Evolutionary conservation across 2,329 filamentous ascomycete genomes (phyloP), one percentile per base, ranked within the genome.

Genomic region (Fonsecaea multimorphosa): DNA sequence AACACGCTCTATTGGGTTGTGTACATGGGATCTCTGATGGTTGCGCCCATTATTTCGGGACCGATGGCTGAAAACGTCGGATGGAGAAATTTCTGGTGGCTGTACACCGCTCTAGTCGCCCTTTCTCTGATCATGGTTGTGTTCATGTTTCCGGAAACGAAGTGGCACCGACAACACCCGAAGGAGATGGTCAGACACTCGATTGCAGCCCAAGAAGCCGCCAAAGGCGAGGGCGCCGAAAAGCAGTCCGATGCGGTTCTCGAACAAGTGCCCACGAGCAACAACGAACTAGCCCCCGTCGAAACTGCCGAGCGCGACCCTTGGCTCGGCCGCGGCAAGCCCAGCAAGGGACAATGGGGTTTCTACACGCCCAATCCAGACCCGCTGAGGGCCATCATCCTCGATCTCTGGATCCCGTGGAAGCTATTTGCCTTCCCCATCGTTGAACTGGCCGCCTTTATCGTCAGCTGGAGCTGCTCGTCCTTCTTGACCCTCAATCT

Each of bases 21-120:
- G 12, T 89, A 89, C 74, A 88, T 89, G 78, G 86, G 85, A 1
- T 83, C 83, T 11, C 76, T 89, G 27, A 88, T 87, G 85, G 82
- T 85, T 58, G 84, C 80, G 2, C 85, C 84, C 1, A 88, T 88
- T 64, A 80, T 88, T 55, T 79, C 85, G 0, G 87, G 87, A 1
- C 76, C 84, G 0, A 89, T 90, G 86, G 82, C 86, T 1, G 77
- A 84, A 51, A 81, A 84, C 38, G 73, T 83, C 3, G 86, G 86
- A 55, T 88, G 85, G 84, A 79, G 85, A 29, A 86, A 78, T 71
- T 89, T 89, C 74, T 89, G 86, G 85, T 89, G 87, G 87, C 78
- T 89, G 68, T 88, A 89, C 68, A 83, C 85, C 1, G 87, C 74
- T 1, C 58, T 89, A 1, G 75, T 87, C 1, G 82, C 77, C 1